Percentiles rank a stretch among this genome's conserved stretches.
Conservation (phyloP, 2,329 filamentous ascomycete genomes). For the Epichloe sibirici region DNA sequence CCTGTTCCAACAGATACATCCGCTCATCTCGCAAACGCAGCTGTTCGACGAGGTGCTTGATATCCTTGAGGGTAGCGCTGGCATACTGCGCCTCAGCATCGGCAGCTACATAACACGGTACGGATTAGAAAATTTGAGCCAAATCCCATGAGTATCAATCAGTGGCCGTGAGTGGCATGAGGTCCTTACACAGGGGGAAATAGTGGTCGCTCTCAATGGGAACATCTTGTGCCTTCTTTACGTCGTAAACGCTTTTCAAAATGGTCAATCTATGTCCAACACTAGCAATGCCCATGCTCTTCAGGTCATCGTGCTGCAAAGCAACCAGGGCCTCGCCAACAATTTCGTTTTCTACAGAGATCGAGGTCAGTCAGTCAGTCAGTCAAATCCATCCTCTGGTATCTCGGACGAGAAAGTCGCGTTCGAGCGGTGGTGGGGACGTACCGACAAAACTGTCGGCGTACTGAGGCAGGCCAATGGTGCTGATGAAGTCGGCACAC, state of each 20-base stretch:
- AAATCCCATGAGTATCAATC: not conserved
- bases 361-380: constrained; percentile 8
- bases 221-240: constrained; percentile 88
- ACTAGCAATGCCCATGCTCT: constrained; percentile 86
- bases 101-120: constrained; percentile 48
- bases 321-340: constrained; percentile 83
- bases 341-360: constrained; percentile 70
- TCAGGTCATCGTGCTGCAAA: constrained; percentile 82
- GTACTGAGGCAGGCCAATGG: constrained; percentile 72
- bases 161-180: not conserved
- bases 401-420: not conserved
- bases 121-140: constrained; percentile 8
- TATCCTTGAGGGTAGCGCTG: constrained; percentile 83
- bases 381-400: not conserved
- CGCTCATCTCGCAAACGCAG: constrained; percentile 83
- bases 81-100: constrained; percentile 79
- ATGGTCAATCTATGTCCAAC: constrained; percentile 92
- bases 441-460: constrained; percentile 71
- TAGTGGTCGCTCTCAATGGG: constrained; percentile 89
- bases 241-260: constrained; percentile 89
- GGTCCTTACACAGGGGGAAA: constrained; percentile 63
- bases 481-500: constrained; percentile 76
- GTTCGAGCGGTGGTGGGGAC: constrained; percentile 19
- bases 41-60: constrained; percentile 80
- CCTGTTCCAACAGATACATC: constrained; percentile 70